Conservation (phyloP, 2,329 filamentous ascomycete genomes). For the Claviceps pusilla region DNA sequence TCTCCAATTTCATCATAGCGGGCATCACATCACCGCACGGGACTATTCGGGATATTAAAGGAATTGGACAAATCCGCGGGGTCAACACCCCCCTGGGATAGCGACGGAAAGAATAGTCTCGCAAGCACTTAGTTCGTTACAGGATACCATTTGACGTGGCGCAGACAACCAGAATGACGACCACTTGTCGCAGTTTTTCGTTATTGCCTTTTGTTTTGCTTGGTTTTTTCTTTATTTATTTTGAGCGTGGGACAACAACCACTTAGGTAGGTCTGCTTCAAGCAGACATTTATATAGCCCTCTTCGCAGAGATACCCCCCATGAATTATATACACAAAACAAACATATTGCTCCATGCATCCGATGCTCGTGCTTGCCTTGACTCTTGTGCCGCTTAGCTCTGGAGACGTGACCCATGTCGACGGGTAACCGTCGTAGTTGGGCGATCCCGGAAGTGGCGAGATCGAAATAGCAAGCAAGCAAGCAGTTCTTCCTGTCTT, state of each 20-base stretch:
- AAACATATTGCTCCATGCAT: too few species aligned
- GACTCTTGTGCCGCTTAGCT: too few species aligned
- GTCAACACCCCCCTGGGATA: too few species aligned
- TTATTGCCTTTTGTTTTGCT: neutral
- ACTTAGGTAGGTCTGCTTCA: constrained; percentile 1
- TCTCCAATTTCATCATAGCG: neutral
- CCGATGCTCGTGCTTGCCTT: too few species aligned
- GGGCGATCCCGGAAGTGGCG: too few species aligned
- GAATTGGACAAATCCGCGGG: too few species aligned
- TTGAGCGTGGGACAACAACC: neutral
- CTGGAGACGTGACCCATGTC: too few species aligned
- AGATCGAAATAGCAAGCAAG: too few species aligned
- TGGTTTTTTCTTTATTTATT: neutral
- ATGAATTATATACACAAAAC: too few species aligned
- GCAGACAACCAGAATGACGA: neutral
- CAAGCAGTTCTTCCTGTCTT: too few species aligned
- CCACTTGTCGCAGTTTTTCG: neutral
- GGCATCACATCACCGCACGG: neutral
- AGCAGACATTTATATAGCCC: constrained; percentile 1
- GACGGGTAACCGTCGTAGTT: too few species aligned
- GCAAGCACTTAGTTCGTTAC: neutral
- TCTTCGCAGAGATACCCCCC: constrained; percentile 1
- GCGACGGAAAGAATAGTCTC: neutral
- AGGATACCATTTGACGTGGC: constrained; percentile 7
- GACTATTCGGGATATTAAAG: neutral